Evolutionary conservation across 495 filamentous ascomycete species (phyloP), one percentile per base, ranked within the genome.

Genomic region (Talaromyces ruber): DNA sequence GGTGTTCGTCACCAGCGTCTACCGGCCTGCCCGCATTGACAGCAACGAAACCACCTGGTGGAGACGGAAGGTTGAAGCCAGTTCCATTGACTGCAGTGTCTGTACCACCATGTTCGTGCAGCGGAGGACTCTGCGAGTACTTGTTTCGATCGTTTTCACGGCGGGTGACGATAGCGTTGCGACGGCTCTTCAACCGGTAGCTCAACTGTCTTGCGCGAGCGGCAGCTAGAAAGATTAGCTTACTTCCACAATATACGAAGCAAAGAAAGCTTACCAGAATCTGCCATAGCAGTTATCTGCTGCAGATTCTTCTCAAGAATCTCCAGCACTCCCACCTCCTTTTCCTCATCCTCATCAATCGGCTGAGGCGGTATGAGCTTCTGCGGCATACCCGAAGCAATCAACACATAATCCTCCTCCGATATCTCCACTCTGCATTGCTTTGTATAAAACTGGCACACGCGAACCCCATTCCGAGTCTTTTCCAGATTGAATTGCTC

Each of bases 401-500:
- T 90, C 60, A 96, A 74, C 39, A 90, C 80, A 76, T 86, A 94
- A 69, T 96, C 91, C 69, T 93, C 91, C 71, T 94, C 90, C 37
- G 85, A 86, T 63, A 96, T 93, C 72, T 95, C 90, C 34, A 94
- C 88, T 25, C 87, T 82, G 65, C 86, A 84, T 64, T 91, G 88
- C 66, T 91, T 91, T 54, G 90, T 85, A 63, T 87, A 84, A 71
- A 94, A 93, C 62, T 89, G 90, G 64, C 91, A 93, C 32, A 86
- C 84, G 22, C 84, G 84, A 62, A 82, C 74, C 0, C 86, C 87
- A 65, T 88, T 87, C 50, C 82, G 80, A 56, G 81, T 79, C 61
- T 90, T 85, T 58, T 84, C 84, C 62, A 93, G 76, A 30, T 84
- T 84, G 74, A 96, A 93, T 59, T 93, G 89, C 66, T 84, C 81